Evolutionary conservation across 805 yeast species (phyloP).

Genomic region (Candida suzukii): DNA sequence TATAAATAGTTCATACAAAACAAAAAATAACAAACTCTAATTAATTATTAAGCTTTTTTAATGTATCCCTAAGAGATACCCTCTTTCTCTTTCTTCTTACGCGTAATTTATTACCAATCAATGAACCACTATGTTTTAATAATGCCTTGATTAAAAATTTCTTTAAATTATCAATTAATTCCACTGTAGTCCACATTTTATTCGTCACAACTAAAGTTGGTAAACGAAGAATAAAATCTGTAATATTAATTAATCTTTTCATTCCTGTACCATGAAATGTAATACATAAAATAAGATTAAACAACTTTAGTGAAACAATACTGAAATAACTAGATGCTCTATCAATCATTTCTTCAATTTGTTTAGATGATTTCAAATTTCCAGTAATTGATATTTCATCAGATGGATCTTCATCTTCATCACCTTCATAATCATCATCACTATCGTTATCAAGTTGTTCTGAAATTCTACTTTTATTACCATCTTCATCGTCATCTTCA

Average conservation of each 20-base stretch:
- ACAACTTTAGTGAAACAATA: conserved; percentile 49
- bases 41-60: background rate
- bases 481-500: conserved; percentile 4
- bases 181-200: conserved; percentile 67
- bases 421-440: conserved; percentile 2
- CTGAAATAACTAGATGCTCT: conserved; percentile 72
- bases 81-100: conserved; percentile 10
- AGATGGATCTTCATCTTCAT: conserved; percentile 3
- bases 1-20: too few species aligned
- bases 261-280: conserved; percentile 75
- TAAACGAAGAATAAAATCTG: conserved; percentile 57
- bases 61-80: conserved; percentile 1
- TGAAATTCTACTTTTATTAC: too few species aligned
- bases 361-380: background rate
- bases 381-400: background rate
- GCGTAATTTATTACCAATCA: conserved; percentile 65
- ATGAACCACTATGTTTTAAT: conserved; percentile 63
- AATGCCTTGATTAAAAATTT: conserved; percentile 55
- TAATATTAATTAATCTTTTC: conserved; percentile 66
- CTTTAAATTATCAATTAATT: conserved; percentile 54
- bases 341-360: conserved; percentile 54
- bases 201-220: conserved; percentile 56
- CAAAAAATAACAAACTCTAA: too few species aligned
- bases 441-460: conserved; percentile 1
- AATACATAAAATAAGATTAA: conserved; percentile 48